A percentile compares a stretch with the other conserved stretches of the same genome.
Evolutionary conservation across 805 yeast species (phyloP).

Genomic region (Candida easanensis): DNA sequence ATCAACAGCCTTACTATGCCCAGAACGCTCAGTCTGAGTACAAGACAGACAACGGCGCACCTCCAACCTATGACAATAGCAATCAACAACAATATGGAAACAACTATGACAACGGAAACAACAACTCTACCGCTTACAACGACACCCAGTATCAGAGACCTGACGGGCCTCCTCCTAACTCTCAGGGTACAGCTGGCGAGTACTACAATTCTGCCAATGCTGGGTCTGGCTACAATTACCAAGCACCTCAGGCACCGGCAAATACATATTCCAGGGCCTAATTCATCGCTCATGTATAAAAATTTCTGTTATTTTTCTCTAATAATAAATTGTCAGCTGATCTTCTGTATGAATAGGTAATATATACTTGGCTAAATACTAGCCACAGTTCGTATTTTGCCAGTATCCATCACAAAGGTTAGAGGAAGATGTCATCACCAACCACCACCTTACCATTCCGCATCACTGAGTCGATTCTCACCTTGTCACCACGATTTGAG

Average conservation of each 20-base stretch:
- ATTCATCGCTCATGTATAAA: not conserved
- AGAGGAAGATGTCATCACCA: constrained; percentile 20
- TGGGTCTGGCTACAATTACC: not conserved
- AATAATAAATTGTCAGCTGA: not conserved
- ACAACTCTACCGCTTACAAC: constrained; percentile 4
- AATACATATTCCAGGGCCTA: not conserved
- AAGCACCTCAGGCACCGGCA: constrained; percentile 6
- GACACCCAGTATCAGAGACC: constrained; percentile 13
- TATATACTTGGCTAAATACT: not conserved
- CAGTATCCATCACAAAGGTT: constrained; percentile 1
- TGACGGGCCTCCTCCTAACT: constrained; percentile 16
- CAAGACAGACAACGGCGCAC: not conserved
- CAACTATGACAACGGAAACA: not conserved
- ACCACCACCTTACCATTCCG: constrained; percentile 19
- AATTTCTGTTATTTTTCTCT: no score
- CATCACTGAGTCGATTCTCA: constrained; percentile 23
- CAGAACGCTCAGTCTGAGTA: constrained; percentile 8
- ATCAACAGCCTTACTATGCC: constrained; percentile 9
- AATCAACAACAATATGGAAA: not conserved
- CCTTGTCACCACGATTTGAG: constrained; percentile 12
- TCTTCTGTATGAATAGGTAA: not conserved
- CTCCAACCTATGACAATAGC: constrained; percentile 5
- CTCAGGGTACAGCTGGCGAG: not conserved
- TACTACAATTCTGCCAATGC: not conserved
- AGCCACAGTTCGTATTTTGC: not conserved